Conservation (phyloP, 805 yeast genomes). For the Ogataea paraovalis region DNA sequence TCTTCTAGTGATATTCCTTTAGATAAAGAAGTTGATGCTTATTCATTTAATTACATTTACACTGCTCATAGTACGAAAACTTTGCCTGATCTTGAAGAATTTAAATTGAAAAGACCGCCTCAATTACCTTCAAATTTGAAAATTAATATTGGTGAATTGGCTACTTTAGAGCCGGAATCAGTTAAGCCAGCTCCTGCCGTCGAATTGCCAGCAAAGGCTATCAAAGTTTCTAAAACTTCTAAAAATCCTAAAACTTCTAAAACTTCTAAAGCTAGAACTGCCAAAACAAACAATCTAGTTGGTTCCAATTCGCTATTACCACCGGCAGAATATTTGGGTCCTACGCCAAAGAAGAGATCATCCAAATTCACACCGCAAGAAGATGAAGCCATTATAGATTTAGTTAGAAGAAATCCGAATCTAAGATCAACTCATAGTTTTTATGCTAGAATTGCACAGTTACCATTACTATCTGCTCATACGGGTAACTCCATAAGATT, state of each 20-base stretch:
- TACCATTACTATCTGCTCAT: conserved; percentile 50
- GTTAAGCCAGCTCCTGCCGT: background rate
- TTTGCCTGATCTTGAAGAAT: conserved; percentile 16
- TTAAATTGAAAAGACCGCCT: conserved; percentile 20
- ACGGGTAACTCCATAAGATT: conserved; percentile 75
- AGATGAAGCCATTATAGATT: conserved; percentile 63
- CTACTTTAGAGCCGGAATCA: conserved; percentile 4
- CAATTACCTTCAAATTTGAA: conserved; percentile 20
- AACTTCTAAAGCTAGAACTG: background rate
- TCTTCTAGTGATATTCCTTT: conserved; percentile 14
- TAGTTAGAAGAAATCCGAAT: conserved; percentile 63
- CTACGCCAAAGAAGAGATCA: conserved; percentile 34
- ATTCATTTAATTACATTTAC: conserved; percentile 22
- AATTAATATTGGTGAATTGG: conserved; percentile 24
- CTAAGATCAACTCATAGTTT: conserved; percentile 65
- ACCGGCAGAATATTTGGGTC: background rate
- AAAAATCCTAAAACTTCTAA: too few species aligned
- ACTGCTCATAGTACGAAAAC: conserved; percentile 17
- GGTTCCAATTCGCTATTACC: background rate
- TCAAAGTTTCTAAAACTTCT: background rate
- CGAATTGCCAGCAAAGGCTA: background rate
- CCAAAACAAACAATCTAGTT: conserved; percentile 1
- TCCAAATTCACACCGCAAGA: conserved; percentile 57
- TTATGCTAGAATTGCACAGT: conserved; percentile 56
- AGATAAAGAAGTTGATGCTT: conserved; percentile 15